Base-by-base conservation (phyloP, 2,329 filamentous ascomycete genomes). In the Aschersonia sp. region DNA sequence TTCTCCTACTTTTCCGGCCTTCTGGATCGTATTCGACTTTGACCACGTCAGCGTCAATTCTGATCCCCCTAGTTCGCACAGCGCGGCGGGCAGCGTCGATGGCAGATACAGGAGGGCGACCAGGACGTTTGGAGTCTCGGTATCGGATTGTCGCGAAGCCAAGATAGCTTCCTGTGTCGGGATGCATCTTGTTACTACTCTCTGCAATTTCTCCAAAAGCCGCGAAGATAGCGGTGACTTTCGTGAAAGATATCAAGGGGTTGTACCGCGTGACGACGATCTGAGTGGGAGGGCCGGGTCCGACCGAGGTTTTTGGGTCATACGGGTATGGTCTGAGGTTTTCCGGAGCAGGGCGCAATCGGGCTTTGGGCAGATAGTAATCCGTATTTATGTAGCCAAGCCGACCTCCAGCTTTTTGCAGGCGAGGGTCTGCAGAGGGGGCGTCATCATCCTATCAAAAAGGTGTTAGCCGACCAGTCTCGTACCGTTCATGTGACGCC, bases 191-290 rank as follows among this genome's bases (percentile, higher is more conserved):
- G 60, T 95, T 95, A 59, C 87, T 88, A 56, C 94, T 84, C 59
- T 89, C 84, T 43, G 84, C 83, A 52, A 98, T 89, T 49, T 95
- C 87, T 47, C 88, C 88, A 66, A 84, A 94, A 4, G 77, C 79
- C 14, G 82, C 78, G 61, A 94, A 94, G 47, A 86, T 76, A 43
- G 83, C 78, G 14, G 77, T 78, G 45, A 95, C 75, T 56, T 87
- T 85, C 48, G 79, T 76, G 56, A 94, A 86, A 10, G 87, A 78
- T 41, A 85, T 83, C 53, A 97, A 70, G 6, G 90, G 89, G 63
- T 97, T 92, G 62, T 95, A 95, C n/a, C 88, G 87, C n/a, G 82
- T 89, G 22, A 95, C 87, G 4, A 97, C 83, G 45, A 98, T 80
- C 61, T 95, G 87, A 2, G 84, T 87, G 2, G 92, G 87, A 11